phyloP scores from a whole-genome alignment of 2,329 filamentous ascomycete species.

The Fusarium sp. region DNA sequence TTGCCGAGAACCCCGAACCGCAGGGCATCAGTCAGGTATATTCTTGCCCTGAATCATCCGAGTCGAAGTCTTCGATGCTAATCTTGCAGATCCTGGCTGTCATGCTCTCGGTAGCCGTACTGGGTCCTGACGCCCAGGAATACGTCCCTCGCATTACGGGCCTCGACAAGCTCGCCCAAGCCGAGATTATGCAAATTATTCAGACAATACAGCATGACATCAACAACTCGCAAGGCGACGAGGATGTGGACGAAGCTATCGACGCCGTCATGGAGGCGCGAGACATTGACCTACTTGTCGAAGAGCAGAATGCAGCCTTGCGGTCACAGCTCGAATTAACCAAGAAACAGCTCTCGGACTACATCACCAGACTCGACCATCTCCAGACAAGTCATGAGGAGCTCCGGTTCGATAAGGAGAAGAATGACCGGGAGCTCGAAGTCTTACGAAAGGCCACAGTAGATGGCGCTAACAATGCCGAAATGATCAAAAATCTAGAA shows the following conservation, averaged over 20 bases:
- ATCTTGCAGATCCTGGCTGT: constrained; percentile 66
- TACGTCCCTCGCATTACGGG: constrained; percentile 61
- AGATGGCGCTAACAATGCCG: constrained; percentile 63
- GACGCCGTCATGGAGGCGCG: constrained; percentile 57
- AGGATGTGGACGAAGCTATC: constrained; percentile 54
- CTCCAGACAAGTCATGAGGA: constrained; percentile 72
- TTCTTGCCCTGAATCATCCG: not conserved
- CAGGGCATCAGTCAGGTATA: constrained; percentile 64
- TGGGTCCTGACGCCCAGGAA: constrained; percentile 65
- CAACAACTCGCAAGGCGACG: constrained; percentile 51
- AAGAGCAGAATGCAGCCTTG: constrained; percentile 65
- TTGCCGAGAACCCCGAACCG: constrained; percentile 66
- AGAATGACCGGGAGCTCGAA: constrained; percentile 65
- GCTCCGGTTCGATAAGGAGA: constrained; percentile 70
- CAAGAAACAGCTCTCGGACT: constrained; percentile 68
- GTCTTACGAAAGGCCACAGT: constrained; percentile 61
- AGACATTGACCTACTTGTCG: constrained; percentile 66
- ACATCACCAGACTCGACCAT: constrained; percentile 68
- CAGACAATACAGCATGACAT: constrained; percentile 55
- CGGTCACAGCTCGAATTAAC: constrained; percentile 63
- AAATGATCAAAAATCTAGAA: constrained; percentile 65
- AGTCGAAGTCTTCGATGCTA: constrained; percentile 1
- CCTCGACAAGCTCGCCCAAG: constrained; percentile 57
- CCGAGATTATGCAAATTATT: constrained; percentile 59
- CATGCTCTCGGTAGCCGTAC: constrained; percentile 69